Evolutionary conservation across 176 grass and related monocot genomes (phyloP).

Genomic region (Eremochloa ophiuroides): DNA sequence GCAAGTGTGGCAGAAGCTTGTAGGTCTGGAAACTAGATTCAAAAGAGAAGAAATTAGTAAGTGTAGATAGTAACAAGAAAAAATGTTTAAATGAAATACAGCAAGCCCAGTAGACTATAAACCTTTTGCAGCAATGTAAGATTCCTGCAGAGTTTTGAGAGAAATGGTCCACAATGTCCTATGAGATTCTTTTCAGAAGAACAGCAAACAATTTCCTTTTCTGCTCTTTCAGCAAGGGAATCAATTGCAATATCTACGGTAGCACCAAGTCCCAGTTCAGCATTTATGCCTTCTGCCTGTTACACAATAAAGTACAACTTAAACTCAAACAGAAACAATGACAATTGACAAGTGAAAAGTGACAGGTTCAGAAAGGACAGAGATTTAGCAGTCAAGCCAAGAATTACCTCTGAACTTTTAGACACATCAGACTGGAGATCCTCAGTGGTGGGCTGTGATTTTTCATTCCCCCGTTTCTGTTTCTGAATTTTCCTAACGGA

Average conservation of each 20-base stretch:
- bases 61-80: neutral
- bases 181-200: constrained; percentile 66
- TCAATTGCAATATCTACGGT: constrained; percentile 70
- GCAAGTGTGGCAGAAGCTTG: constrained; percentile 95
- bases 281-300: constrained; percentile 82
- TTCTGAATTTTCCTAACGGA: constrained; percentile 81
- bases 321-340: constrained; percentile 21
- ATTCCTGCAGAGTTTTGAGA: constrained; percentile 84
- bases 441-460: constrained; percentile 32
- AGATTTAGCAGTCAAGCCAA: constrained; percentile 4
- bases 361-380: constrained; percentile 1
- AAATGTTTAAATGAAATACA: constrained; percentile 13
- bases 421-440: constrained; percentile 19
- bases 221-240: constrained; percentile 74
- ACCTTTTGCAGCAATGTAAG: constrained; percentile 83
- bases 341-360: neutral
- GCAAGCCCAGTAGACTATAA: neutral
- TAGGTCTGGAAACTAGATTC: constrained; percentile 64
- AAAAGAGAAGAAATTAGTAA: constrained; percentile 15
- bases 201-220: constrained; percentile 84
- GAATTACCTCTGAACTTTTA: constrained; percentile 59
- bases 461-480: constrained; percentile 77
- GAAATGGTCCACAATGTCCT: constrained; percentile 78
- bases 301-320: constrained; percentile 13
- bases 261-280: constrained; percentile 77